A percentile compares a stretch with the other conserved stretches of the same genome.
Conservation (phyloP, 1,139 yeast species). For the Wickerhamiella infanticola region DNA sequence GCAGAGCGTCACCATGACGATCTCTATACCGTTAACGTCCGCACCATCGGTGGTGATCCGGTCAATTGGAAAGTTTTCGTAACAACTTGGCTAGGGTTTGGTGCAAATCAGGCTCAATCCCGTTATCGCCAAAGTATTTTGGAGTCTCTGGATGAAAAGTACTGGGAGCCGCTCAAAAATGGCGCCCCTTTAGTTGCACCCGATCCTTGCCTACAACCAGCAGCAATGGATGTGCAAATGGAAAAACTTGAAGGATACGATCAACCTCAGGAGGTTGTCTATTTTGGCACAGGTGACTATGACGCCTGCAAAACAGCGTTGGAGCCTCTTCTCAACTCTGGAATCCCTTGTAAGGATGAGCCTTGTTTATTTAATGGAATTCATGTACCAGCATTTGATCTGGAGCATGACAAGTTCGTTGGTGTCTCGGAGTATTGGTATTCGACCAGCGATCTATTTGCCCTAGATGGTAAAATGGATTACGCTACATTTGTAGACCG, state of each 20-base stretch:
- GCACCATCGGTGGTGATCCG: slow-evolving; percentile 27
- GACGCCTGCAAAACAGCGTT: slow-evolving; percentile 32
- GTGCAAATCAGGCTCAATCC: slow-evolving; percentile 51
- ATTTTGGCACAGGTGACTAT: slow-evolving; percentile 48
- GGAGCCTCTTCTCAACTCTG: slow-evolving; percentile 36
- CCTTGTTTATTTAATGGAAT: slow-evolving; percentile 30
- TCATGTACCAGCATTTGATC: slow-evolving; percentile 48
- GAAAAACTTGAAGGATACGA: slow-evolving; percentile 9
- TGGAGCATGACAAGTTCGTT: slow-evolving; percentile 48
- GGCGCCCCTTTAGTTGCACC: slow-evolving; percentile 17
- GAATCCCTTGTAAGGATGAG: slow-evolving; percentile 28
- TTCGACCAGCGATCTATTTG: slow-evolving; percentile 37
- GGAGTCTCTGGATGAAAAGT: slow-evolving; percentile 4
- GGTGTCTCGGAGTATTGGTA: slow-evolving; percentile 83
- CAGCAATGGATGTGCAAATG: slow-evolving; percentile 14
- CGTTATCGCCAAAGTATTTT: slow-evolving; percentile 9
- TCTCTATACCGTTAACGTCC: slow-evolving; percentile 36
- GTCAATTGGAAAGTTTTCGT: slow-evolving; percentile 43
- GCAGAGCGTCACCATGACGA: slow-evolving; percentile 38
- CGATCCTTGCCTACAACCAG: slow-evolving; percentile 51
- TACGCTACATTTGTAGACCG: slow-evolving; percentile 28
- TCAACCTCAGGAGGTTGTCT: slow-evolving; percentile 20
- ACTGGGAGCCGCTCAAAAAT: slow-evolving; percentile 3
- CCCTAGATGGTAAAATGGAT: slow-evolving; percentile 27
- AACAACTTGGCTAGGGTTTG: slow-evolving; percentile 62